Evolutionary conservation across 2,329 filamentous ascomycete species (phyloP), one percentile per base, ranked within the genome.

Genomic region (Fonsecaea erecta): DNA sequence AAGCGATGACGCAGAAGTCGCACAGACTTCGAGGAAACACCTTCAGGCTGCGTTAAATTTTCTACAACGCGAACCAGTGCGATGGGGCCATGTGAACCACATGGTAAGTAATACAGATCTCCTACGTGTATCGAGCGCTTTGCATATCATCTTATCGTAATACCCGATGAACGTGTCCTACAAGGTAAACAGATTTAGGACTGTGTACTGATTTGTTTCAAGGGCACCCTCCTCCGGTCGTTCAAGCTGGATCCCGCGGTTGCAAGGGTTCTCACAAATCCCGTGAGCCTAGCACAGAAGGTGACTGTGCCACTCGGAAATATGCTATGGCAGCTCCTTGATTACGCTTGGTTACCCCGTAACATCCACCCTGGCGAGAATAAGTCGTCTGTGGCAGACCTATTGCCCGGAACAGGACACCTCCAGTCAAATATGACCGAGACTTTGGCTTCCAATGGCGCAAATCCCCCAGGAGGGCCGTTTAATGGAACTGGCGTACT

Each of bases 301-400:
- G 30, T 35, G 9, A 9, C 37, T 21, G 52, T 65, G 3, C 54
- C 63, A n/a, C 46, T 57, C 24, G 57, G 63, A 16, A 57, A 30
- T 18, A 52, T 65, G 8, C 21, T 65, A 21, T 65, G 63, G 63
- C 52, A 61, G 26, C 52, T 65, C 5, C 63, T 65, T 37, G 63
- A 65, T 35, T 65, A 65, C 30, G 63, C 63, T 16, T 61, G 58
- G 52, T 28, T 60, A n/a, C 57, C 58, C 28, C 54, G 54, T 4
- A 57, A n/a, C 9, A 58, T 52, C 11, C 37, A 28, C 6, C 35
- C 52, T 16, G 9, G 51, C 2, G 54, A 40, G 35, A 30, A 30
- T 32, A 55, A 32, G 24, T 28, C 30, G 28, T 51, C 52, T 46
- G 24, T 59, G n/a, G 54, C 61, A 28, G 61, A 65, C 57, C 30